phyloP scores from a whole-genome alignment of 2,329 filamentous ascomycete genomes.

The Domatiomyces globalis region DNA sequence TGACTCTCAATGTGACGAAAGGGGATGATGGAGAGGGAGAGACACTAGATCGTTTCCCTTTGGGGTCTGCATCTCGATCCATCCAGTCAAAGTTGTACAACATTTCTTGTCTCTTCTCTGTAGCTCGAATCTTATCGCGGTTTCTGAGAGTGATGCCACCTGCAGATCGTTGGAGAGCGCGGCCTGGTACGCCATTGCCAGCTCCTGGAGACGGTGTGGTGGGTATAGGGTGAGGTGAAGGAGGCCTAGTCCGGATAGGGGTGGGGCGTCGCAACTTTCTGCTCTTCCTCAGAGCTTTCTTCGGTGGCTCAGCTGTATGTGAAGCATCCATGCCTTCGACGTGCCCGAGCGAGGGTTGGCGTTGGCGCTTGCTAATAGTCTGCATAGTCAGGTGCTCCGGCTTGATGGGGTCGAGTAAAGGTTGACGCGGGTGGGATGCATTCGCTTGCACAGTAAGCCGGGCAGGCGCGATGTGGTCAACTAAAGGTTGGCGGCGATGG shows the following conservation, averaged over 20 bases:
- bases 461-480: not conserved
- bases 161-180: no score
- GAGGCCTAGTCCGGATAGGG: not conserved
- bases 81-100: not conserved
- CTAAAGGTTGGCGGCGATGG: not conserved
- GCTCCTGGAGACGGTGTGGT: not conserved
- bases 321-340: not conserved
- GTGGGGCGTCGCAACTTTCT: not conserved
- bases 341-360: not conserved
- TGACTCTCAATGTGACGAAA: not conserved
- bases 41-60: not conserved
- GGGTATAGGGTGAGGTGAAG: not conserved
- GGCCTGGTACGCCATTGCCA: not conserved
- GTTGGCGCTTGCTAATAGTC: not conserved
- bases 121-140: not conserved
- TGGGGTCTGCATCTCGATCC: not conserved
- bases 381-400: not conserved
- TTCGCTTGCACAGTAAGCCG: not conserved
- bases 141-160: not conserved
- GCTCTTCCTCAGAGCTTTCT: not conserved
- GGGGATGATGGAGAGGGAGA: not conserved
- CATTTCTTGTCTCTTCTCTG: not conserved
- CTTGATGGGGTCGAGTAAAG: not conserved
- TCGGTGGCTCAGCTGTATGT: not conserved
- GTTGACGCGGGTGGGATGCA: not conserved